A percentile compares a stretch with the other conserved stretches of the same genome.
Conservation (phyloP, 1,284 basidiomycete species). For the Cryptococcus wingfieldii region DNA sequence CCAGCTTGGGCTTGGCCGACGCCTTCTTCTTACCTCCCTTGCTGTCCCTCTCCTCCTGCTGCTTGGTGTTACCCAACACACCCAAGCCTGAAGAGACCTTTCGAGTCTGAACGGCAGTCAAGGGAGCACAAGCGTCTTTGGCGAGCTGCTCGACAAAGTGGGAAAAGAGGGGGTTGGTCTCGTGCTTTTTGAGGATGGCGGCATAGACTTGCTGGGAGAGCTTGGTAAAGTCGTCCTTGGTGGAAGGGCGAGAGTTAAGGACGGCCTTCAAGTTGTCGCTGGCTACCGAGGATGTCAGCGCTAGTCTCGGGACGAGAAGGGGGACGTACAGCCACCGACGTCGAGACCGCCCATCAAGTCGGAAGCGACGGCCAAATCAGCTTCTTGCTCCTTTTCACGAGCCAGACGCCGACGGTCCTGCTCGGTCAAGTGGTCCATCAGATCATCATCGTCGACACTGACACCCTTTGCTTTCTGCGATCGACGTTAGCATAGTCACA, state of each 20-base stretch:
- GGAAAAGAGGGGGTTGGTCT: slow-evolving; percentile 72
- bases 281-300: slow-evolving; percentile 1
- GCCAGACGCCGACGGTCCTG: slow-evolving; percentile 68
- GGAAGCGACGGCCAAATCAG: slow-evolving; percentile 77
- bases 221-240: slow-evolving; percentile 75
- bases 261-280: slow-evolving; percentile 57
- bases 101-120: slow-evolving; percentile 82
- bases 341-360: slow-evolving; percentile 68
- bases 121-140: slow-evolving; percentile 64
- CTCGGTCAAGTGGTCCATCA: slow-evolving; percentile 63
- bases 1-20: slow-evolving; percentile 68
- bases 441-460: slow-evolving; percentile 54
- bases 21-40: slow-evolving; percentile 76
- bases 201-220: slow-evolving; percentile 70
- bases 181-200: slow-evolving; percentile 67
- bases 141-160: slow-evolving; percentile 76
- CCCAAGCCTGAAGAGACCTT: slow-evolving; percentile 77
- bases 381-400: slow-evolving; percentile 71
- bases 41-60: slow-evolving; percentile 79
- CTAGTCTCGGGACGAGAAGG: neutral
- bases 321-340: slow-evolving; percentile 26
- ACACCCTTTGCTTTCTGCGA: slow-evolving; percentile 12
- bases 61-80: slow-evolving; percentile 87
- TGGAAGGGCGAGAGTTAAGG: slow-evolving; percentile 68
- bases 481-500: neutral